Evolutionary conservation across 2,329 filamentous ascomycete genomes (phyloP), one percentile per base, ranked within the genome.

Genomic region (Alternaria tenuissima): DNA sequence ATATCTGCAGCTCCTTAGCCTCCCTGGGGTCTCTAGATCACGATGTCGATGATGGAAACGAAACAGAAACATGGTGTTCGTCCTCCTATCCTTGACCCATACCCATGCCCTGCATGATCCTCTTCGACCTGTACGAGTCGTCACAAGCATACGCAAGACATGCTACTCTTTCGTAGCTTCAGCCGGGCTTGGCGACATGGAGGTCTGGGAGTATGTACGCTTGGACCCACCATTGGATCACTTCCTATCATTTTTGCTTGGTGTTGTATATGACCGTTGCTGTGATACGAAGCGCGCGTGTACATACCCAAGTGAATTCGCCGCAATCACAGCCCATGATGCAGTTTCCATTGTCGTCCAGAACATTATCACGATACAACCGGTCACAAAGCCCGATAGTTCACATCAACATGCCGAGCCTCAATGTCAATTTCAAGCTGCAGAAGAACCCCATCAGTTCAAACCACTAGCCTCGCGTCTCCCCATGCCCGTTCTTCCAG

Each of bases 121-220:
- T 36, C 46, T 24, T 48, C 30, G 14, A 48, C 30, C 20, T 48
- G 30, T 36, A 24, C 30, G 46, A 48, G 60, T 59, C 60, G 56
- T 62, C 60, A 62, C 56, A 59, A 62, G 60, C 56, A 62, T 59
- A 59, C 56, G 60, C 60, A 62, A 62, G 52, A 46, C 60, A 24
- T 22, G 14, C 24, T 53, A 20, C 11, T 41, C 24, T 53, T 53
- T 20, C 49, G 41, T 53, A 62, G 47, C 26, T 22, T n/a, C 22
- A 1, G 1, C 57, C 51, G 32, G 56, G 47, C 56, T 62, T 62
- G 56, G 60, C 56, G 18, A 12, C 9, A 51, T 34, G 32, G 34
- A 34, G 16, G 26, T 43, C 5, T 39, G 5, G 48, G 39, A 8
- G n/a, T 5, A 36, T n/a, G 18, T 34, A 36, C 46, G 30, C 1